These are phyloP conservation scores for Ramalina peruviana DNA, from an alignment of 495 filamentous ascomycete species.

Conservation along the genomic window DNA sequence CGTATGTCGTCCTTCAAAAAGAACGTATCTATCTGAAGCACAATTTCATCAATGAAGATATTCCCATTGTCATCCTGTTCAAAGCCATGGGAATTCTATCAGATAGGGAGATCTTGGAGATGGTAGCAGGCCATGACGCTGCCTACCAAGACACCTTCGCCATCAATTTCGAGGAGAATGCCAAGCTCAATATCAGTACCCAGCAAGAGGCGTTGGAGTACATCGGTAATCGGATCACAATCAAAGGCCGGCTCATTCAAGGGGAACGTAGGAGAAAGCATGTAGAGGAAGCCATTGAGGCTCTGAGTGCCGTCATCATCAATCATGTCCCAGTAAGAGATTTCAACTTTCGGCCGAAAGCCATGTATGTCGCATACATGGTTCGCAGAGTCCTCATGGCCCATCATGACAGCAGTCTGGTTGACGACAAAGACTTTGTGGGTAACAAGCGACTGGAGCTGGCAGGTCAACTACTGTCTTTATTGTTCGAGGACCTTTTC, in stretches of 20 bases:
- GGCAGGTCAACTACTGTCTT: slow-evolving; percentile 83
- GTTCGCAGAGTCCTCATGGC: slow-evolving; percentile 87
- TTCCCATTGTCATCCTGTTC: slow-evolving; percentile 81
- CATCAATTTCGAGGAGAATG: slow-evolving; percentile 85
- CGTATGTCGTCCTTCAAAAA: slow-evolving; percentile 85
- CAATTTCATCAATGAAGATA: slow-evolving; percentile 80
- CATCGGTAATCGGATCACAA: slow-evolving; percentile 71
- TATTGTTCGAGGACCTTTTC: slow-evolving; percentile 95
- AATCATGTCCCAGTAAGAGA: slow-evolving; percentile 84
- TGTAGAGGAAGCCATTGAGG: slow-evolving; percentile 80
- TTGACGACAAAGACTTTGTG: slow-evolving; percentile 95
- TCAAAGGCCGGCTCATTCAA: slow-evolving; percentile 47
- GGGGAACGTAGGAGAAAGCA: slow-evolving; percentile 47
- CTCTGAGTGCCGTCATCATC: slow-evolving; percentile 77
- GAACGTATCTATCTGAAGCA: slow-evolving; percentile 79
- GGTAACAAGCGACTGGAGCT: slow-evolving; percentile 94
- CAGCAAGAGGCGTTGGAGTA: slow-evolving; percentile 93
- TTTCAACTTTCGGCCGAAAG: slow-evolving; percentile 88
- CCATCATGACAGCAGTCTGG: slow-evolving; percentile 68
- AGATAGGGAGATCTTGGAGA: slow-evolving; percentile 81
- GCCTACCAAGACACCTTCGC: slow-evolving; percentile 86
- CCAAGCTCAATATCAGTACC: slow-evolving; percentile 67
- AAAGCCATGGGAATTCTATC: slow-evolving; percentile 90
- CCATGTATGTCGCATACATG: slow-evolving; percentile 93
- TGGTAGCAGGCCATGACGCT: slow-evolving; percentile 72